A percentile compares a stretch with the other conserved stretches of the same genome.
Evolutionary conservation across 352 stramenopile species (phyloP).

Genomic region (Globisporangium viniferum): DNA sequence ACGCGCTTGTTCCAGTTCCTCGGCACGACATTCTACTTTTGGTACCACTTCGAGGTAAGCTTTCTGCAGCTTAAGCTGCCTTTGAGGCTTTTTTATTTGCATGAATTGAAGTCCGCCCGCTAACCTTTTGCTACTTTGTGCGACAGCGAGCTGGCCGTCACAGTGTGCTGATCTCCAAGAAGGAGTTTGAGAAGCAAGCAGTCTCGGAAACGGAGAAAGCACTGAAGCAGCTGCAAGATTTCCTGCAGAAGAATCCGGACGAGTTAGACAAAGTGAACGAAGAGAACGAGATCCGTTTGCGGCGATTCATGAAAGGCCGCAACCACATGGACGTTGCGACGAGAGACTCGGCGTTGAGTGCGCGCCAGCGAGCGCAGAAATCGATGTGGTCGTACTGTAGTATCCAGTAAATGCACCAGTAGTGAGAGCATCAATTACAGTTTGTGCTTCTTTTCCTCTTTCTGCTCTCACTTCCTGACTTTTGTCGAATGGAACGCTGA

Average conservation of each 20-base stretch:
- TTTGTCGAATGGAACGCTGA: slow-evolving; percentile 3
- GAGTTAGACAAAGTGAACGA: slow-evolving; percentile 77
- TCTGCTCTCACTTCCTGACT: not conserved
- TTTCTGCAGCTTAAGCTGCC: not conserved
- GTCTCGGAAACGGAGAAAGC: slow-evolving; percentile 74
- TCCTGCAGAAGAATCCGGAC: slow-evolving; percentile 65
- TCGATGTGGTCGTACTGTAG: slow-evolving; percentile 43
- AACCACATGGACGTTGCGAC: slow-evolving; percentile 72
- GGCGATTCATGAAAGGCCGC: slow-evolving; percentile 72
- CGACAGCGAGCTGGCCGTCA: slow-evolving; percentile 39
- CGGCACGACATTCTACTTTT: slow-evolving; percentile 68
- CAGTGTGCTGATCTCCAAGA: slow-evolving; percentile 66
- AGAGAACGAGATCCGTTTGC: slow-evolving; percentile 76
- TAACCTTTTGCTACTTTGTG: not conserved
- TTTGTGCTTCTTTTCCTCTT: slow-evolving; percentile 6
- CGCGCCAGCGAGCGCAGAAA: slow-evolving; percentile 26
- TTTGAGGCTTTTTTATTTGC: not conserved
- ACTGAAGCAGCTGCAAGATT: slow-evolving; percentile 59
- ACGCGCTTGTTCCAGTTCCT: slow-evolving; percentile 75
- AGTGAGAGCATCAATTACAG: slow-evolving; percentile 5
- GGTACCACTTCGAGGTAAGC: slow-evolving; percentile 77
- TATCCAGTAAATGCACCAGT: slow-evolving; percentile 38
- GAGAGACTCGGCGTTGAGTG: slow-evolving; percentile 30
- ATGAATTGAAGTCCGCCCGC: slow-evolving; percentile 20
- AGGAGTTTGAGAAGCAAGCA: slow-evolving; percentile 67